Evolutionary conservation across 495 filamentous ascomycete species (phyloP), one percentile per base, ranked within the genome.

Genomic region (Cryomyces antarcticus): DNA sequence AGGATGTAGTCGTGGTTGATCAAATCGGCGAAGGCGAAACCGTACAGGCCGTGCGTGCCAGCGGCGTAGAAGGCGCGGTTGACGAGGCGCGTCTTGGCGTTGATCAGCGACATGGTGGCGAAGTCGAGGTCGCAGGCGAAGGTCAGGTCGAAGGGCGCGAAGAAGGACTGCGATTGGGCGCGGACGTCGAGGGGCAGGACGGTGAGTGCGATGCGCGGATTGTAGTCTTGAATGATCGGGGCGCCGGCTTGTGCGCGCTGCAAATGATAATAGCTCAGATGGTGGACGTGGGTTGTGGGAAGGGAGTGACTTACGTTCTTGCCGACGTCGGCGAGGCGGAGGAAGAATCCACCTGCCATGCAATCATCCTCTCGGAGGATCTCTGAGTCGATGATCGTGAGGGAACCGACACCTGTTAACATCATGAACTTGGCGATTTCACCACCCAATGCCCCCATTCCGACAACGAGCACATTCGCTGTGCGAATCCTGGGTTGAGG

Each of bases 341-440:
- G 56, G 59, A 95, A 88, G 64, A 95, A 96, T 54, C 93, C 82
- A 7, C 83, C 72, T 30, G 84, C 78, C 1, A 96, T 64, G 17
- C 17, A 24, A 59, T 97, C 89, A 40, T 82, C 70, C 50, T 82
- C 78, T 7, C 71, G 78, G 46, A 94, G 80, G 4, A 62, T 40
- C 44, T 78, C 77, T 56, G 83, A 72, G 60, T 96, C 92, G 44
- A 89, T 65, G 44, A 97, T 75, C 5, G 92, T 95, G 30, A 97
- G 64, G 6, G 85, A 88, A 39, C 82, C 82, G 48, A 97, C 86
- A 12, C 89, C 89, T 27, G 92, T 87, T 6, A 97, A 53, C 36
- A 94, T 89, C n/a, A 97, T 73, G 53, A 95, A 96, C 60, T 97
- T 97, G 37, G 89, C 87, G 35, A 95, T 77, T 57, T 97, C 89